Base-by-base conservation (phyloP, 164 flowering plant genomes). In the Macadamia integrifolia region DNA sequence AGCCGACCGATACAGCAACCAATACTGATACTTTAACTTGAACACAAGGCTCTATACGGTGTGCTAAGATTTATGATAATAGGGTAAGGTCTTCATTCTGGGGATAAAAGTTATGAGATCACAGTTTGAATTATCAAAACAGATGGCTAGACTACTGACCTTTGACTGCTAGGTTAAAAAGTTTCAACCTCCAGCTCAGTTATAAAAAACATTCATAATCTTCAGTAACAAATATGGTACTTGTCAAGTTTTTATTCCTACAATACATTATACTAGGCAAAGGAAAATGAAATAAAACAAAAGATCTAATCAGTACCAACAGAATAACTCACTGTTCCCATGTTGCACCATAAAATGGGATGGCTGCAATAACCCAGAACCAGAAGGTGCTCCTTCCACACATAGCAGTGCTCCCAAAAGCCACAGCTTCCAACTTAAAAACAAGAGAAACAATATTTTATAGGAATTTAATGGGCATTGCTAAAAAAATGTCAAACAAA, bases 371-470 rank as follows among this genome's bases (percentile, higher is more conserved):
- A 29, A 88, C 87, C 93, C 94, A 95, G 75, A 88, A 91, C 98
- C 95, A 92, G 79, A 95, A 92, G 60, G 86, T 70, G 75, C 60
- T 52, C 71, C 85, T 81, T 73, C 97, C 99, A 74, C 96, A 92
- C 97, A 92, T 91, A 40, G 96, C 86, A 58, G 97, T 89, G 85
- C 95, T 95, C 73, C 90, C 97, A 82, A 88, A 92, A 60, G 99
- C 98, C 88, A 95, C 62, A 32, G 83, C 32, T 76, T 95, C 99
- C 74, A 95, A 83, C 99, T 95, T 80, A 65, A 63, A 61, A 72
- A 67, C 31, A 68, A 28, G 9, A 67, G 46, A 62, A 60, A 43
- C 35, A 64, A 65, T 31, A 23, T 69, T 58, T 61, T 32, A 60
- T 29, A 32, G 56, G 30, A 67, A 68, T 28, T 9, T 35, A 40